phyloP scores from a whole-genome alignment of 2,329 filamentous ascomycete species.

The Sporothrix globosa region DNA sequence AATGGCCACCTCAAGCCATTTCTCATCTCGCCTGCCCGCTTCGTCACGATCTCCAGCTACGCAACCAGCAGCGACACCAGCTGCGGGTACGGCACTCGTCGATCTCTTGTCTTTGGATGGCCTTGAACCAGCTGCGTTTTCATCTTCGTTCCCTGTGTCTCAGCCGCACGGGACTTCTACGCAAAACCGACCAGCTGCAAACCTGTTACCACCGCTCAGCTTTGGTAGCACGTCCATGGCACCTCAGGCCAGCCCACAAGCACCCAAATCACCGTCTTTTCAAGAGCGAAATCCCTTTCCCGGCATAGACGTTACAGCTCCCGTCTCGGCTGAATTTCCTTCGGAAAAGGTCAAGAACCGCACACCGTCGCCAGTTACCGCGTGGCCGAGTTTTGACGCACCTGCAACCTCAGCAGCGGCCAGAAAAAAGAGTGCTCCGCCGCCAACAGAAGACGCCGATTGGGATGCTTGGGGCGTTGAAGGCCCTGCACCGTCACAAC shows the following conservation, averaged over 20 bases:
- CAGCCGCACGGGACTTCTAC: not conserved
- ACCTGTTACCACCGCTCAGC: conserved; percentile 42
- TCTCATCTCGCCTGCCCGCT: not conserved
- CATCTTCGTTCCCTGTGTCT: not conserved
- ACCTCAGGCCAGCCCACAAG: conserved; percentile 39
- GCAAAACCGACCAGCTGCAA: conserved; percentile 39
- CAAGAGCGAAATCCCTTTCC: conserved; percentile 58
- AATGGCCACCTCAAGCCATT: not conserved
- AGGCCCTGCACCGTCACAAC: conserved; percentile 23
- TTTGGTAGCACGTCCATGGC: conserved; percentile 41
- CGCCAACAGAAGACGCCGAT: conserved; percentile 46
- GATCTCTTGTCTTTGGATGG: conserved; percentile 36
- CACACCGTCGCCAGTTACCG: conserved; percentile 49
- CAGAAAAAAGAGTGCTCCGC: conserved; percentile 32
- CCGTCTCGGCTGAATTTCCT: conserved; percentile 43
- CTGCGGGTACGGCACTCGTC: conserved; percentile 27
- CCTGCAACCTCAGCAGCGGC: conserved; percentile 13
- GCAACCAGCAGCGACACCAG: not conserved
- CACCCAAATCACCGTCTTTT: conserved; percentile 57
- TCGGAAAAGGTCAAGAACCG: conserved; percentile 42
- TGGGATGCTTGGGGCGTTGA: conserved; percentile 50
- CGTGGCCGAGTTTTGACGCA: conserved; percentile 49
- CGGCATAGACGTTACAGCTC: conserved; percentile 53
- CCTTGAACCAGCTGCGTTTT: conserved; percentile 30
- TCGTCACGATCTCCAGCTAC: not conserved